These are phyloP conservation scores for Lepiota venenata DNA, from an alignment of 768 basidiomycete genomes.

Conservation along the genomic window DNA sequence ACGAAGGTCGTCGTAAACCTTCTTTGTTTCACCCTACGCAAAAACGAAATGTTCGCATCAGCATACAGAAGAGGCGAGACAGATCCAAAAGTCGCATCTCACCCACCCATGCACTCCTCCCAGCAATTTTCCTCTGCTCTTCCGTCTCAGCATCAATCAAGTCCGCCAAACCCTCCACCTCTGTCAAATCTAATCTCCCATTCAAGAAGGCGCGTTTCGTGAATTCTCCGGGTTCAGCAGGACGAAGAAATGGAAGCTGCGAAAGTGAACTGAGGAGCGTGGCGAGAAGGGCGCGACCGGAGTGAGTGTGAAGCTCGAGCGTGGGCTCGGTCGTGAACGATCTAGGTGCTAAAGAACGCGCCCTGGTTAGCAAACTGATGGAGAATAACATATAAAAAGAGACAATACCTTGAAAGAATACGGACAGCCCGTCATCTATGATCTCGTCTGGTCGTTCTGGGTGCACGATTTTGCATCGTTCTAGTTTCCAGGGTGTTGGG, in stretches of 20 bases:
- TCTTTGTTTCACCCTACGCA: slow-evolving; percentile 57
- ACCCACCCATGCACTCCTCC: slow-evolving; percentile 65
- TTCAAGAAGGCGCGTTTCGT: slow-evolving; percentile 79
- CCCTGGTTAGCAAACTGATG: slow-evolving; percentile 7
- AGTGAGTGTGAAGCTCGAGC: slow-evolving; percentile 85
- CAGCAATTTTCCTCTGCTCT: slow-evolving; percentile 69
- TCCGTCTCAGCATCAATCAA: slow-evolving; percentile 90
- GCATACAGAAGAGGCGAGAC: neutral
- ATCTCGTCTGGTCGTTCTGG: slow-evolving; percentile 50
- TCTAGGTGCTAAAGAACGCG: slow-evolving; percentile 49
- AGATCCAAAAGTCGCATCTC: neutral
- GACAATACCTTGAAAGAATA: slow-evolving; percentile 73
- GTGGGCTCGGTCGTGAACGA: slow-evolving; percentile 86
- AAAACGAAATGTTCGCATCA: neutral
- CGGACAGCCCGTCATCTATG: slow-evolving; percentile 77
- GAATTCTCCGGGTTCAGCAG: slow-evolving; percentile 87
- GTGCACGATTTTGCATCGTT: slow-evolving; percentile 66
- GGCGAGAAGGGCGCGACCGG: slow-evolving; percentile 75
- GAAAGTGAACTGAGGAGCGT: slow-evolving; percentile 66
- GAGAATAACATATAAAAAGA: neutral
- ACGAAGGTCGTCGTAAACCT: slow-evolving; percentile 62
- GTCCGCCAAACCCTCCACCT: slow-evolving; percentile 86
- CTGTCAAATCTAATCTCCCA: slow-evolving; percentile 81
- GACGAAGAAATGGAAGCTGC: slow-evolving; percentile 59
- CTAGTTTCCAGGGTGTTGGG: slow-evolving; percentile 65